Conservation (phyloP, 768 basidiomycete species). For the Scleroderma citrinum region DNA sequence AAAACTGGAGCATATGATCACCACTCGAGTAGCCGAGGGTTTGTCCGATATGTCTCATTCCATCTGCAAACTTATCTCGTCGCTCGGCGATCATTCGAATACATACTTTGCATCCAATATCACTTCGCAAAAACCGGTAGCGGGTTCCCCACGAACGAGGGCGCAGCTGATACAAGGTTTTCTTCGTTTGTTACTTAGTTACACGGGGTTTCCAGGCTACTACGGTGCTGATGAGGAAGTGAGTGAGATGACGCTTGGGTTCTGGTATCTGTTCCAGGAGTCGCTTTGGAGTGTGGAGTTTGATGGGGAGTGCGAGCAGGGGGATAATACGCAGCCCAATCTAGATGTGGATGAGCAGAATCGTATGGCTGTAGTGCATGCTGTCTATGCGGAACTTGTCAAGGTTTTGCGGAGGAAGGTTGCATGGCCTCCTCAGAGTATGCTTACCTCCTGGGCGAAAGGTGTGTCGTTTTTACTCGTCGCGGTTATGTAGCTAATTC, state of each 20-base stretch:
- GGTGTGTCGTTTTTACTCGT: constrained; percentile 37
- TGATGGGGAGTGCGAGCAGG: constrained; percentile 28
- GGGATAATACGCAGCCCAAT: constrained; percentile 12
- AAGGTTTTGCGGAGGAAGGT: constrained; percentile 66
- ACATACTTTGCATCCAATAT: constrained; percentile 70
- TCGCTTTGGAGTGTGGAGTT: constrained; percentile 69
- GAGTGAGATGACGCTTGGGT: constrained; percentile 80
- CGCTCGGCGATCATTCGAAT: constrained; percentile 83
- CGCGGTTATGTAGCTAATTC: constrained; percentile 5
- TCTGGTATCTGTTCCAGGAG: constrained; percentile 92
- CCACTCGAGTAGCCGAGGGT: constrained; percentile 11
- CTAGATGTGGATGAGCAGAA: constrained; percentile 27
- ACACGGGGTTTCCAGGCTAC: constrained; percentile 69
- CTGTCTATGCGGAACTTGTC: constrained; percentile 77
- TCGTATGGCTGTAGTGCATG: constrained; percentile 55
- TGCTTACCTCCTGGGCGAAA: constrained; percentile 53
- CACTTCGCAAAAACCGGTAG: constrained; percentile 37
- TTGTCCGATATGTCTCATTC: constrained; percentile 59
- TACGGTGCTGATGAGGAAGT: constrained; percentile 83
- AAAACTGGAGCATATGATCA: neutral
- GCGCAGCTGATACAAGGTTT: constrained; percentile 62
- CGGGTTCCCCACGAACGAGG: constrained; percentile 33
- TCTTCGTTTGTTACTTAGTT: constrained; percentile 62
- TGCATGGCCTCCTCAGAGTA: constrained; percentile 53
- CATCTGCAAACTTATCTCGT: constrained; percentile 73